Evolutionary conservation across 345 rosid species (phyloP), one percentile per base, ranked within the genome.

Genomic region (Bruguiera sexangula): DNA sequence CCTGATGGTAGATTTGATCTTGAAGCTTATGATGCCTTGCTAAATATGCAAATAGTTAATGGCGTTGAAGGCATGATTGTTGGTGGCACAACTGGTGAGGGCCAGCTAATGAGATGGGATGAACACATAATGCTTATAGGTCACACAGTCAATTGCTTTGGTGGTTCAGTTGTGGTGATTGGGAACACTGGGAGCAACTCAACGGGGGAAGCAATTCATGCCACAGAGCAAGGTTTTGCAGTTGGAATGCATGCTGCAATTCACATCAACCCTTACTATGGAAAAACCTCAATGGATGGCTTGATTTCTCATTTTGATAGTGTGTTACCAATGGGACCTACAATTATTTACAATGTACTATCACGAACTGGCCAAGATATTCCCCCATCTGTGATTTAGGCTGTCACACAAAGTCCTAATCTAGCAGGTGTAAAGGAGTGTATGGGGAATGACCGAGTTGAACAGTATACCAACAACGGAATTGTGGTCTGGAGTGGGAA

Each of bases 91-190:
- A 91, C 98, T 0, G 97, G 96, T 36, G 98, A 94, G 79, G 98
- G 97, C n/a, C 97, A 94, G 34, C 65, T 89, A 57, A 94, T 91
- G 96, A 91, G 96, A 75, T 91, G 97, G 98, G 98, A 94, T 30
- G 97, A 94, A 60, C 97, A 94, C 77, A 85, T 94, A 71, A 89
- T 86, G 93, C 96, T 89, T 66, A 91, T 94, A 58, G 91, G 93
- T 52, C 97, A 89, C 72, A 94, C 95, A 0, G 97, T 91, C 3
- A 84, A 88, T 46, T 91, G 89, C 68, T 94, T 88, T 59, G 97
- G 96, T 2, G 86, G 83, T 39, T 83, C 80, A 6, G 74, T 94
- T 72, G 89, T 87, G 80, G 96, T 94, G 51, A 86, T 94, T 39
- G 96, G 95, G 13, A 91, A 94, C 83, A 91, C 96, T 0, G 96